Base-by-base conservation (phyloP, 2,329 filamentous ascomycete species). In the Ceratocystiopsis brevicomis region DNA sequence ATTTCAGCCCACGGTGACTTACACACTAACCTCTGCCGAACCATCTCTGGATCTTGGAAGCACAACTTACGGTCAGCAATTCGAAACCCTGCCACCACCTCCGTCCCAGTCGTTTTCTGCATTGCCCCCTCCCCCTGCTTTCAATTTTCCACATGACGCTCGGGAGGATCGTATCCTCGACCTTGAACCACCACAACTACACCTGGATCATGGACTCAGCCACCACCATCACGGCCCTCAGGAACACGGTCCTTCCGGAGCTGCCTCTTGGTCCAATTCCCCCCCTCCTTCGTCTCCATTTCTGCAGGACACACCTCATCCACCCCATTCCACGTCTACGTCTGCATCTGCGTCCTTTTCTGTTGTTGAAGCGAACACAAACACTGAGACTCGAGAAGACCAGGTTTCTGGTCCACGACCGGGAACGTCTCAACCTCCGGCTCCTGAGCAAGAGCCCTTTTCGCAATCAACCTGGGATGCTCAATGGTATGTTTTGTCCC, bases 381-480 rank as follows among this genome's bases (percentile, higher is more conserved):
- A 59, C 35, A 44, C 68, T 71, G 58, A 68, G 63, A 59, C 58
- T 62, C 57, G 54, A 54, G 43, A 58, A 65, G 64, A 60, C 51
- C 60, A 60, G 55, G 50, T 56, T 54, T 49, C 51, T 39, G 51
- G 48, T 45, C 50, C 57, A 44, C 46, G 53, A 33, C 49, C 49
- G 52, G 48, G 52, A 53, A 59, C 59, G 50, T 56, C 58, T 46
- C 60, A 60, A 43, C 62, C 60, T 42, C 48, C 57, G 39, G 51
- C 61, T 44, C 49, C 53, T 48, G 53, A 58, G 52, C 56, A 55
- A 41, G 55, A 58, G 55, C 39, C 40, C 32, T 57, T 55, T 39
- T 45, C 47, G 45, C 47, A 53, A 21, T 54, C 57, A 42, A 58
- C 52, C 46, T 74, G 69, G 69, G 67, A 74, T 53, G 68, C 71